Evolutionary conservation across 2,329 filamentous ascomycete genomes (phyloP).

Genomic region (Ophiocordyceps australis): DNA sequence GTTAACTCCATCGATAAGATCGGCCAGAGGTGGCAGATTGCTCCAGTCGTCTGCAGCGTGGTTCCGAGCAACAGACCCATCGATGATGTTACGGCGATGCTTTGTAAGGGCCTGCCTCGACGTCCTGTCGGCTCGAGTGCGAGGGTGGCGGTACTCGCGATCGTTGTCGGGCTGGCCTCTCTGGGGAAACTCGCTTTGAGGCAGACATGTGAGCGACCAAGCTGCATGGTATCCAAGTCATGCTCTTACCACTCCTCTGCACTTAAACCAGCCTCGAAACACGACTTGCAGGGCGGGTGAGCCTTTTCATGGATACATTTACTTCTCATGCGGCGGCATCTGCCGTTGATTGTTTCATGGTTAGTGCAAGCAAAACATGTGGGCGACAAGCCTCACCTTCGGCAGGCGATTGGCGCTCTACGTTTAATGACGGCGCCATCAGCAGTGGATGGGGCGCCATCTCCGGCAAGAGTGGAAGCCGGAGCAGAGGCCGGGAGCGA

Average conservation of each 20-base stretch:
- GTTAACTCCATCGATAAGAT: conserved; percentile 32
- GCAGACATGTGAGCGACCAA: not conserved
- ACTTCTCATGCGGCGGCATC: conserved; percentile 36
- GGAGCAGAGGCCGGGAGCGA: conserved; percentile 1
- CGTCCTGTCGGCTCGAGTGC: conserved; percentile 26
- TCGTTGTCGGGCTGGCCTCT: conserved; percentile 35
- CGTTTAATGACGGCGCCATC: conserved; percentile 19
- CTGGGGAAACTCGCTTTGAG: conserved; percentile 26
- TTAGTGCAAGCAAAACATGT: not conserved
- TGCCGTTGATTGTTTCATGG: conserved; percentile 5
- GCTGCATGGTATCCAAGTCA: too few relatives aligned
- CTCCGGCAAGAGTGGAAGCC: conserved; percentile 1
- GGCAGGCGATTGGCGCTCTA: conserved; percentile 31
- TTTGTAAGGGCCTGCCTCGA: conserved; percentile 19
- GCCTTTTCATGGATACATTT: conserved; percentile 33
- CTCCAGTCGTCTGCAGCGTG: conserved; percentile 24
- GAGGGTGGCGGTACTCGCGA: conserved; percentile 36
- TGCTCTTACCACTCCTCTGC: conserved; percentile 35
- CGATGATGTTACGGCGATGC: conserved; percentile 14
- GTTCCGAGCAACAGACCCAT: conserved; percentile 8
- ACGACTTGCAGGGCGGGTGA: conserved; percentile 30
- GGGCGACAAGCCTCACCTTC: conserved; percentile 20
- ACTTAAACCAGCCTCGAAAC: conserved; percentile 26
- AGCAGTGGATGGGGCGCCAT: conserved; percentile 2
- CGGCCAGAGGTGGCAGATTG: conserved; percentile 25